phyloP scores from a whole-genome alignment of 2,329 filamentous ascomycete genomes.

The Nothophaeocryptopus gaeumannii region DNA sequence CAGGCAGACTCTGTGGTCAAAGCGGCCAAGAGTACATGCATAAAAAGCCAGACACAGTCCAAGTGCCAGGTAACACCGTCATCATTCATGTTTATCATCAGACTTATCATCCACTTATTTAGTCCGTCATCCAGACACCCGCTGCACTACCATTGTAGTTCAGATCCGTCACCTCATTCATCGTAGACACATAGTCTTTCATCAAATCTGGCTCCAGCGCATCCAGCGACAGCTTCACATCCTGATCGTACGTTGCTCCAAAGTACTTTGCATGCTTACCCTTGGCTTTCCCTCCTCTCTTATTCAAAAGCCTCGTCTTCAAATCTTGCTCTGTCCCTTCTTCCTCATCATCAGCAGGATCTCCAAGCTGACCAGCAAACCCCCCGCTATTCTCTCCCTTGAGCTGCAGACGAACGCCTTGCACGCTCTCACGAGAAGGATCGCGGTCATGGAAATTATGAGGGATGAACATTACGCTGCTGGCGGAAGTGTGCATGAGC shows the following conservation, averaged over 20 bases:
- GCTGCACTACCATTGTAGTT: slow-evolving; percentile 28
- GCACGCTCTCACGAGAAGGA: slow-evolving; percentile 27
- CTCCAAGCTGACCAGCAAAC: slow-evolving; percentile 20
- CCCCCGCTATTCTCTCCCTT: slow-evolving; percentile 26
- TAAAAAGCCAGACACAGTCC: too few species aligned
- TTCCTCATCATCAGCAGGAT: neutral
- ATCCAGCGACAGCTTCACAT: slow-evolving; percentile 25
- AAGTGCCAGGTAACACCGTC: too few species aligned
- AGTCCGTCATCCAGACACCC: slow-evolving; percentile 19
- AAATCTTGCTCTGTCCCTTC: slow-evolving; percentile 11
- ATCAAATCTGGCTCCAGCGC: slow-evolving; percentile 30
- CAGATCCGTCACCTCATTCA: slow-evolving; percentile 26
- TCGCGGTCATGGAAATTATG: slow-evolving; percentile 34
- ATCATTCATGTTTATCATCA: too few species aligned
- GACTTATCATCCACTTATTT: neutral
- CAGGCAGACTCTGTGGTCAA: too few species aligned
- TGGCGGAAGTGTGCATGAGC: slow-evolving; percentile 31
- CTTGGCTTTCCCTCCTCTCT: neutral
- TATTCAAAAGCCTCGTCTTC: slow-evolving; percentile 6
- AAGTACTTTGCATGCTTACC: slow-evolving; percentile 27
- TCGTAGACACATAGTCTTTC: slow-evolving; percentile 22
- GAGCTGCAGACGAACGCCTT: slow-evolving; percentile 33
- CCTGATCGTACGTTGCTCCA: slow-evolving; percentile 29
- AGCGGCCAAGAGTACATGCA: too few species aligned
- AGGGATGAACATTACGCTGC: slow-evolving; percentile 34